A percentile compares a stretch with the other conserved stretches of the same genome.
These are phyloP conservation scores for Drechslera avenae DNA, from an alignment of 2,329 filamentous ascomycete species.

Conservation along the genomic window DNA sequence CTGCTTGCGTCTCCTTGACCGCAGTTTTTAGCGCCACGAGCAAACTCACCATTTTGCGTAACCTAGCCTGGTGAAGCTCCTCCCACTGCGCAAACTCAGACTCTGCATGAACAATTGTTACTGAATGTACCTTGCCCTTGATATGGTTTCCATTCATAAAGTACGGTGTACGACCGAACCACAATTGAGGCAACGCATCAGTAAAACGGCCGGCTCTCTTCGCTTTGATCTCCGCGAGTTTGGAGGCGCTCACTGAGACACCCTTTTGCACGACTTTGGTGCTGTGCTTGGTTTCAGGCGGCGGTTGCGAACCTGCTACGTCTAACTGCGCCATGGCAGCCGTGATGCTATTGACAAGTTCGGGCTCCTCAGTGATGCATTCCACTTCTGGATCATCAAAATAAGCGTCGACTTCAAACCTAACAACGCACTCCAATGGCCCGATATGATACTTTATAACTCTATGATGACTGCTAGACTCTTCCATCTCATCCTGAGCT, in stretches of 20 bases:
- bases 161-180: constrained; percentile 30
- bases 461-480: constrained; percentile 24
- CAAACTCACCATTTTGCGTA: constrained; percentile 27
- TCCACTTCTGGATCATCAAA: constrained; percentile 17
- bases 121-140: constrained; percentile 14
- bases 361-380: constrained; percentile 10
- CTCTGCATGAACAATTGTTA: constrained; percentile 4
- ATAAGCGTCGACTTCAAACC: constrained; percentile 31
- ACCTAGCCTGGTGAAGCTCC: constrained; percentile 10
- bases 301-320: too few relatives aligned
- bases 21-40: constrained; percentile 15
- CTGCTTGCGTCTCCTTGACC: neutral
- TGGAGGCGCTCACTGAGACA: neutral
- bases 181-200: constrained; percentile 24
- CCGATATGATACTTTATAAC: constrained; percentile 27
- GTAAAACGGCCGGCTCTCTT: constrained; percentile 3
- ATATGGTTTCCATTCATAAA: constrained; percentile 23
- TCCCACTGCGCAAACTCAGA: constrained; percentile 23
- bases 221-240: constrained; percentile 27
- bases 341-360: too few relatives aligned
- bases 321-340: too few relatives aligned
- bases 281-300: too few relatives aligned
- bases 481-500: constrained; percentile 19
- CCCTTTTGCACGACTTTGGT: constrained; percentile 11
- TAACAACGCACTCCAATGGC: constrained; percentile 19